Percentiles rank a stretch among this genome's conserved stretches.
These are phyloP conservation scores for Penicillium maclennaniae DNA, from an alignment of 495 filamentous ascomycete genomes.

Conservation along the genomic window DNA sequence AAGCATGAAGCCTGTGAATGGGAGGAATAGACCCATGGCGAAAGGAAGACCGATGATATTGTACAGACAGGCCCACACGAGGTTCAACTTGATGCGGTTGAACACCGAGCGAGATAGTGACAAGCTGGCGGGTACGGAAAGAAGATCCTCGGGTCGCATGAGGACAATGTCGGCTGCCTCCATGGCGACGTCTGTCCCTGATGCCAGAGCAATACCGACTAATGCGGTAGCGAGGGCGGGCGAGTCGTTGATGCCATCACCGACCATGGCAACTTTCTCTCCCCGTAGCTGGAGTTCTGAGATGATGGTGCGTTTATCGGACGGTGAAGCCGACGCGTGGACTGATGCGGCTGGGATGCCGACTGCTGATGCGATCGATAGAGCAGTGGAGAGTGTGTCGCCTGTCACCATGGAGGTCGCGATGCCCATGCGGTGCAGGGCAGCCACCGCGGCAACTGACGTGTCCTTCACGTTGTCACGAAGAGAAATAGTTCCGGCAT, in stretches of 20 bases:
- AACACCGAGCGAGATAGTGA: constrained; percentile 84
- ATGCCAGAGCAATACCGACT: constrained; percentile 87
- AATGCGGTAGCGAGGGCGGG: constrained; percentile 90
- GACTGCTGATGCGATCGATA: constrained; percentile 75
- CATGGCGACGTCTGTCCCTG: constrained; percentile 95
- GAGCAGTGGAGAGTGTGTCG: constrained; percentile 77
- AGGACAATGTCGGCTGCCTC: constrained; percentile 95
- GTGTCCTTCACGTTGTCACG: constrained; percentile 87
- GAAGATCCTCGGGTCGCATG: constrained; percentile 86
- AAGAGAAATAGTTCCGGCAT: constrained; percentile 76
- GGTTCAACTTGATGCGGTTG: constrained; percentile 86
- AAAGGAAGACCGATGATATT: constrained; percentile 91
- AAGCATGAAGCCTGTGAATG: constrained; percentile 79
- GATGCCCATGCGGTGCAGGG: constrained; percentile 78
- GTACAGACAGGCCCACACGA: constrained; percentile 88
- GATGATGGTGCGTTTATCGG: constrained; percentile 84
- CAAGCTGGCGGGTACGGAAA: constrained; percentile 84
- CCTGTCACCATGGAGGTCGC: constrained; percentile 90
- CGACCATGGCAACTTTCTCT: constrained; percentile 89
- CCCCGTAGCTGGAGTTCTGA: constrained; percentile 66
- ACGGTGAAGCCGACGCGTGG: constrained; percentile 77
- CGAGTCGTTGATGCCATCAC: constrained; percentile 98
- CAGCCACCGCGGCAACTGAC: constrained; percentile 78
- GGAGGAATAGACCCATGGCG: constrained; percentile 90
- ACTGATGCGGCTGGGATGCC: constrained; percentile 74